Evolutionary conservation across 352 stramenopile genomes (phyloP).

Genomic region (Pythium coloratum): DNA sequence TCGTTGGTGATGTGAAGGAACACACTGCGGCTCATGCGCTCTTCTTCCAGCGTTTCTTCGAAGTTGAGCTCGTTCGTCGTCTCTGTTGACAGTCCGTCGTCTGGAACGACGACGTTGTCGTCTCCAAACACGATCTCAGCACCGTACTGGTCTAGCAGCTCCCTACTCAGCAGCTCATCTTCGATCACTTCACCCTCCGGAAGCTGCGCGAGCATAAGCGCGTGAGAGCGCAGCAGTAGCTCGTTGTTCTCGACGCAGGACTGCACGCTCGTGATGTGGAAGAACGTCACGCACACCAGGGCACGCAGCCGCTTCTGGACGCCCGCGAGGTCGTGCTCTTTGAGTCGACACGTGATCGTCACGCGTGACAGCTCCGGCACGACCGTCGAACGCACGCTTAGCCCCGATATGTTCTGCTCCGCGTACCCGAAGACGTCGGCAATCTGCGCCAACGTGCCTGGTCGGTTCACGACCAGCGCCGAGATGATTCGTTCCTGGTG

Average conservation of each 20-base stretch:
- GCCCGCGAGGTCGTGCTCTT: slow-evolving; percentile 44
- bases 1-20: slow-evolving; percentile 65
- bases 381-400: slow-evolving; percentile 68
- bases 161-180: slow-evolving; percentile 3
- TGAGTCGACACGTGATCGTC: slow-evolving; percentile 68
- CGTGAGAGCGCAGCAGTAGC: slow-evolving; percentile 60
- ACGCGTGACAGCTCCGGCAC: slow-evolving; percentile 78
- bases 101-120: slow-evolving; percentile 31
- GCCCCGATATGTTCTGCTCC: slow-evolving; percentile 74
- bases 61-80: slow-evolving; percentile 30
- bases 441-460: slow-evolving; percentile 68
- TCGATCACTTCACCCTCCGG: slow-evolving; percentile 1
- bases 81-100: slow-evolving; percentile 27
- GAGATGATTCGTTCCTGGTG: slow-evolving; percentile 74
- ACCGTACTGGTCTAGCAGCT: slow-evolving; percentile 41
- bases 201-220: slow-evolving; percentile 41
- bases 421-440: slow-evolving; percentile 66
- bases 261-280: slow-evolving; percentile 69
- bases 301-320: slow-evolving; percentile 60
- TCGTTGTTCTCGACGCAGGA: slow-evolving; percentile 68
- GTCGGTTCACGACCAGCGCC: slow-evolving; percentile 68
- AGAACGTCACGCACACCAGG: slow-evolving; percentile 75
- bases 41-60: slow-evolving; percentile 16
- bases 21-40: slow-evolving; percentile 1
- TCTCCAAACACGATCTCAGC: slow-evolving; percentile 40